A percentile compares a stretch with the other conserved stretches of the same genome.
phyloP scores from a whole-genome alignment of 2,329 filamentous ascomycete species.

The Cladophialophora carrionii region DNA sequence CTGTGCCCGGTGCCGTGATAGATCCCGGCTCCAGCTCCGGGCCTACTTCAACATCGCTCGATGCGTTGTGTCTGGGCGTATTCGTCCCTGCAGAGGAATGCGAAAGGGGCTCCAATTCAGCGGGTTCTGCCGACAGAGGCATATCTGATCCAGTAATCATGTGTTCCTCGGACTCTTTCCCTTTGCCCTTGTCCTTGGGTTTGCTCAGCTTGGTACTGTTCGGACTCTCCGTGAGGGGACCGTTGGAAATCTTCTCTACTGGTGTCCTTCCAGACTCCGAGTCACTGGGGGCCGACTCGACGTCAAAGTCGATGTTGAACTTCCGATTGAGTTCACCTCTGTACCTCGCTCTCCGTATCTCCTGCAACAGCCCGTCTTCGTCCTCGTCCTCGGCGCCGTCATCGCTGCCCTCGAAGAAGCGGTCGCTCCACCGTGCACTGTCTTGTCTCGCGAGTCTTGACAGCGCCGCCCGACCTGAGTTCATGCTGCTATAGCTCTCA shows the following conservation, averaged over 20 bases:
- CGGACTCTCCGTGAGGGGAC: constrained; percentile 28
- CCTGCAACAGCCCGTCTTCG: constrained; percentile 29
- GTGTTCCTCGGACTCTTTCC: constrained; percentile 9
- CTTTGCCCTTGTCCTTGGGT: constrained; percentile 16
- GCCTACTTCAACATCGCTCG: background rate
- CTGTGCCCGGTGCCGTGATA: constrained; percentile 16
- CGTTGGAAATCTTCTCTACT: constrained; percentile 23
- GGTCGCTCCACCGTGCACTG: constrained; percentile 68
- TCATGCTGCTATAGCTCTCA: constrained; percentile 33
- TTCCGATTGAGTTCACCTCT: constrained; percentile 23
- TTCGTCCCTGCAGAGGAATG: constrained; percentile 14
- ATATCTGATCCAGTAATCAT: constrained; percentile 9
- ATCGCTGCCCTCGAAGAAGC: constrained; percentile 63
- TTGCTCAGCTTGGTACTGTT: constrained; percentile 16
- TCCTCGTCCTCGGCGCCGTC: constrained; percentile 52
- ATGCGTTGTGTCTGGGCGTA: constrained; percentile 1
- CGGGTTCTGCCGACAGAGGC: constrained; percentile 29
- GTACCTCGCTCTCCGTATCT: constrained; percentile 31
- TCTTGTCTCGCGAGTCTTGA: constrained; percentile 47
- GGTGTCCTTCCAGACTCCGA: constrained; percentile 1
- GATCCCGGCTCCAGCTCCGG: constrained; percentile 16
- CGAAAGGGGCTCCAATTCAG: constrained; percentile 29
- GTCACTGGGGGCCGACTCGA: constrained; percentile 10
- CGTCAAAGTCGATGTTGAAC: constrained; percentile 17
- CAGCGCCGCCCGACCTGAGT: constrained; percentile 34